Conservation (phyloP, 176 grass and related monocot genomes). For the Avena eriantha region DNA sequence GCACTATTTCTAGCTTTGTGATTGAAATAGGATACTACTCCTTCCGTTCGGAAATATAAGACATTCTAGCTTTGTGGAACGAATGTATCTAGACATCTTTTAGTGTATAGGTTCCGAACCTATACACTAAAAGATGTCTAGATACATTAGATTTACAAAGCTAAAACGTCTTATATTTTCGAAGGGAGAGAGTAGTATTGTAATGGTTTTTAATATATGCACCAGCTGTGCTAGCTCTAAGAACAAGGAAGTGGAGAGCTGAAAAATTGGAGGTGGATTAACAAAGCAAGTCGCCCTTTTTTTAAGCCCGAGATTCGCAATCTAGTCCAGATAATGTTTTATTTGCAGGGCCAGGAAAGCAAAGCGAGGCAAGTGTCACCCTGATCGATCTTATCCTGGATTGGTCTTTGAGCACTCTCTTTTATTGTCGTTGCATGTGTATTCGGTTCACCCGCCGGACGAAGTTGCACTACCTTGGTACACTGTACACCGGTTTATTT, state of each 20-base stretch:
- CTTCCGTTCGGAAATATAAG: too few species aligned
- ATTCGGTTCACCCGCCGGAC: neutral
- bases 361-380: constrained; percentile 15
- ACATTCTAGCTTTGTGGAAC: too few species aligned
- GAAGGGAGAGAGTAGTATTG: too few species aligned
- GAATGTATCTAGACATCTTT: too few species aligned
- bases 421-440: neutral
- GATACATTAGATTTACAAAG: too few species aligned
- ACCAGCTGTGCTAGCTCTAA: constrained; percentile 44
- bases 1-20: neutral
- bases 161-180: too few species aligned
- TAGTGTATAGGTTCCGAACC: too few species aligned
- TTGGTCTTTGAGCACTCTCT: constrained; percentile 15
- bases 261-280: neutral
- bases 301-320: constrained; percentile 47
- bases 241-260: constrained; percentile 28
- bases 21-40: too few species aligned
- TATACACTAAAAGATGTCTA: too few species aligned
- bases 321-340: constrained; percentile 41
- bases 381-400: constrained; percentile 46
- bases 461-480: neutral
- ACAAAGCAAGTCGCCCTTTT: constrained; percentile 27
- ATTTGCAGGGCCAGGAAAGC: constrained; percentile 17
- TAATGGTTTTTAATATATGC: neutral
- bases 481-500: too few species aligned